A percentile compares a stretch with the other conserved stretches of the same genome.
These are phyloP conservation scores for Fulvia fulva DNA, from an alignment of 2,329 filamentous ascomycete genomes.

Conservation along the genomic window DNA sequence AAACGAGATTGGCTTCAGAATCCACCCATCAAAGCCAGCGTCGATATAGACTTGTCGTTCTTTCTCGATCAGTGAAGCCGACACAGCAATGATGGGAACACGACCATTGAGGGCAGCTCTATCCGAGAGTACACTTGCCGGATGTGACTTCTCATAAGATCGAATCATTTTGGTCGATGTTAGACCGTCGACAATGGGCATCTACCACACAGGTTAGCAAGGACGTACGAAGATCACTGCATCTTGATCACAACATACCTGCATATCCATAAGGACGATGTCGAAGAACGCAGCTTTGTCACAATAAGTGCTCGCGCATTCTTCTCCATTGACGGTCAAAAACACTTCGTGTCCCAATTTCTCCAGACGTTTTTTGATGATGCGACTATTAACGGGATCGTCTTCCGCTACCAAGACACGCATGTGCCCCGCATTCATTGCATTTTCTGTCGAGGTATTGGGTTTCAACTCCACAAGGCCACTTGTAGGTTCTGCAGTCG, in stretches of 20 bases:
- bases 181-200: slow-evolving; percentile 86
- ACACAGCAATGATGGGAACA: slow-evolving; percentile 81
- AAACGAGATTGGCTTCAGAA: slow-evolving; percentile 83
- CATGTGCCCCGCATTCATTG: slow-evolving; percentile 43
- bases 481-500: not conserved
- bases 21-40: slow-evolving; percentile 85
- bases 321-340: slow-evolving; percentile 77
- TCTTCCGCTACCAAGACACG: slow-evolving; percentile 79
- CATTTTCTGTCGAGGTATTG: slow-evolving; percentile 8
- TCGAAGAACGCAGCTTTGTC: slow-evolving; percentile 64
- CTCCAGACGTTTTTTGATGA: slow-evolving; percentile 74
- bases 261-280: slow-evolving; percentile 87
- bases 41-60: slow-evolving; percentile 66
- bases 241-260: slow-evolving; percentile 52
- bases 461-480: slow-evolving; percentile 5
- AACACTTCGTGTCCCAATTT: slow-evolving; percentile 68
- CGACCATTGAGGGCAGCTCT: slow-evolving; percentile 60
- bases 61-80: slow-evolving; percentile 71
- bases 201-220: slow-evolving; percentile 49
- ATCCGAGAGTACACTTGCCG: slow-evolving; percentile 51
- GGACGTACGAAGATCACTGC: not conserved
- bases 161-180: slow-evolving; percentile 80
- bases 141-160: slow-evolving; percentile 59
- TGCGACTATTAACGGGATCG: slow-evolving; percentile 80
- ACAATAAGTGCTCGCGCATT: slow-evolving; percentile 69